Evolutionary conservation across 345 rosid genomes (phyloP), one percentile per base, ranked within the genome.

Genomic region (Cardiospermum halicacabum): DNA sequence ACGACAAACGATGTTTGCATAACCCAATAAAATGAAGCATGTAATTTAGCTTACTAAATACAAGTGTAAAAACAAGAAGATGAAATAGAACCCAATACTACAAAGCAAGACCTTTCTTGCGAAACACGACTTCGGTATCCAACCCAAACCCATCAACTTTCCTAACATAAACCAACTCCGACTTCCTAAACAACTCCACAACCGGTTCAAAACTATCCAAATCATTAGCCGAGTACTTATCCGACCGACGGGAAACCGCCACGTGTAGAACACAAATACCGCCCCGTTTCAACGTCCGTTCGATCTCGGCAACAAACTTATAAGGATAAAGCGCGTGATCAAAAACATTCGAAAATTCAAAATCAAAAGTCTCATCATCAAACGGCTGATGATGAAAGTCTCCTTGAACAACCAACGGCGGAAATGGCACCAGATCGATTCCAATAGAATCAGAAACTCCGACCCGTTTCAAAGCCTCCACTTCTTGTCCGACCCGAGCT

Each of bases 341-440:
- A 37, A 92, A 92, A 82, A 87, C 92, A 84, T 92, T 92, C 0
- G 98, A 92, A 83, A 92, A 89, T 61, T 92, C 96, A 39, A 92
- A 89, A 55, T 89, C 91, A 53, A 87, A 92, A 12, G 81, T 82
- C 57, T 70, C 88, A 63, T 87, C 74, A 9, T 60, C 73, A 71
- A 92, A 92, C 53, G 95, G 96, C 77, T 89, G 96, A 3, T 55
- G 63, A 51, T 92, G 98, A 69, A 92, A 87, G 80, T 87, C 98
- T 1, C 98, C 98, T 57, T 77, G 42, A 0, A 89, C 43, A 3
- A 89, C 98, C 56, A 85, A 72, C 58, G 98, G 96, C 16, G 95
- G 98, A 49, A 47, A 74, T 1, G 97, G 89, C n/a, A 90, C 96
- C 27, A 93, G 84, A 67, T 93, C 98, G 66, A 93, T 84, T 3